Evolutionary conservation across 768 basidiomycete genomes (phyloP).

Genomic region (Serendipita sp.): DNA sequence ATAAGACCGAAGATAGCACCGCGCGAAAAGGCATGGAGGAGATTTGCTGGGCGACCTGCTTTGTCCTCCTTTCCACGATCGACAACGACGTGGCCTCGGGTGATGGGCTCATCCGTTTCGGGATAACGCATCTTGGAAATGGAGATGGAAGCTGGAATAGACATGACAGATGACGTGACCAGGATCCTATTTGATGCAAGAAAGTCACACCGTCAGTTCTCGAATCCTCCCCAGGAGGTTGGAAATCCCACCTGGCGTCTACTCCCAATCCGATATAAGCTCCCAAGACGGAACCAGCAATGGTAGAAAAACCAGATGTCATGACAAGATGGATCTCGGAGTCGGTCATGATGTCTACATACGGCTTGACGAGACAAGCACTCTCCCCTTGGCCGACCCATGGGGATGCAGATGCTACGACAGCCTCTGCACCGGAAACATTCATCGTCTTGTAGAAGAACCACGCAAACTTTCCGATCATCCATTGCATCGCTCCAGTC

Average conservation of each 20-base stretch:
- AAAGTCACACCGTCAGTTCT: neutral
- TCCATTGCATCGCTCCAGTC: slow-evolving; percentile 86
- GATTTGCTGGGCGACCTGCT: slow-evolving; percentile 47
- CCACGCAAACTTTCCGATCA: slow-evolving; percentile 81
- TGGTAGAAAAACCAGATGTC: slow-evolving; percentile 87
- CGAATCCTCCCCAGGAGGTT: neutral
- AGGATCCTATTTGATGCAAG: slow-evolving; percentile 29
- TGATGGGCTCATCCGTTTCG: slow-evolving; percentile 72
- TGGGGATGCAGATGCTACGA: slow-evolving; percentile 85
- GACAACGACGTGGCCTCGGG: slow-evolving; percentile 62
- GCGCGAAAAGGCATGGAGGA: slow-evolving; percentile 74
- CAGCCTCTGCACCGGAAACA: slow-evolving; percentile 87
- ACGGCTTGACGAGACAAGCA: slow-evolving; percentile 71
- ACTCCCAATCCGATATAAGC: slow-evolving; percentile 50
- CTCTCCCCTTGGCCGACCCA: slow-evolving; percentile 87
- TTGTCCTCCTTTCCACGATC: slow-evolving; percentile 53
- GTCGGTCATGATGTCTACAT: slow-evolving; percentile 69
- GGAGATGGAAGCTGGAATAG: slow-evolving; percentile 85
- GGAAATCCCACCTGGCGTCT: slow-evolving; percentile 30
- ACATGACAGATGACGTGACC: slow-evolving; percentile 84
- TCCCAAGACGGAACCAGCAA: slow-evolving; percentile 75
- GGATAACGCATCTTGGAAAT: slow-evolving; percentile 81
- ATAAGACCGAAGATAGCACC: slow-evolving; percentile 74
- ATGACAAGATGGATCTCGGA: slow-evolving; percentile 78
- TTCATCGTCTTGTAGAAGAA: slow-evolving; percentile 86